Base-by-base conservation (phyloP, 495 filamentous ascomycete species). In the Aspergillus avenaceus region DNA sequence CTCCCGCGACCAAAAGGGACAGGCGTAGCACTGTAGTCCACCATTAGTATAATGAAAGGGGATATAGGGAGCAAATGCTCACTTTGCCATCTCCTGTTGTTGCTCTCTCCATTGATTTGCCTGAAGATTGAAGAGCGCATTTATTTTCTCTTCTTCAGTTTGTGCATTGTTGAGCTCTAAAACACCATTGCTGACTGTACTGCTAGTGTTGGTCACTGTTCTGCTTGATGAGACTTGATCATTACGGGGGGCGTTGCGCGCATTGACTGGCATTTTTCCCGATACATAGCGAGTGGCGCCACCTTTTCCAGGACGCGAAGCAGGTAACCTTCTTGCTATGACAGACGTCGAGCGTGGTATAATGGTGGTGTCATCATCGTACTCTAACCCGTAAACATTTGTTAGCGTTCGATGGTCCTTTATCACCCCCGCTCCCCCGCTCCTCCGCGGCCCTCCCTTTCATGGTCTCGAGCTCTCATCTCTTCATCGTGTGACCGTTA, bases 271-370 rank as follows among this genome's bases (percentile, higher is more conserved):
- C 86, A 96, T 95, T 73, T 95, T 96, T 42, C 93, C 93, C 6
- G 90, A 90, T 43, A 99, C 89, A 77, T 99, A 99, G 60, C 93
- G 84, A 55, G 93, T 91, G 46, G 93, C 93, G 50, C 87, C 83
- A 45, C 93, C 93, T 59, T 84, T 81, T 28, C 95, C 89, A 18
- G 84, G 82, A 58, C 90, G 83, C 56, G 76, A 76, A 5, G 93
- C 86, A 18, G 95, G 95, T 49, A 93, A 75, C 52, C 93, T 86
- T 34, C 87, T 85, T 13, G 93, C 93, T 61, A 97, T 87, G 50
- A 97, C 88, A 5, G 91, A 89, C 14, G 90, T 96, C 5, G 92
- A 96, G 53, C 93, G 86, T 29, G 92, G 88, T 40, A 99, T 96
- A 49, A 96, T 88, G 14, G 85, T 86, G 8, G 93, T 97, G 64